Base-by-base conservation (phyloP, 1,139 yeast genomes). In the Saccharomyces pastorianus region DNA sequence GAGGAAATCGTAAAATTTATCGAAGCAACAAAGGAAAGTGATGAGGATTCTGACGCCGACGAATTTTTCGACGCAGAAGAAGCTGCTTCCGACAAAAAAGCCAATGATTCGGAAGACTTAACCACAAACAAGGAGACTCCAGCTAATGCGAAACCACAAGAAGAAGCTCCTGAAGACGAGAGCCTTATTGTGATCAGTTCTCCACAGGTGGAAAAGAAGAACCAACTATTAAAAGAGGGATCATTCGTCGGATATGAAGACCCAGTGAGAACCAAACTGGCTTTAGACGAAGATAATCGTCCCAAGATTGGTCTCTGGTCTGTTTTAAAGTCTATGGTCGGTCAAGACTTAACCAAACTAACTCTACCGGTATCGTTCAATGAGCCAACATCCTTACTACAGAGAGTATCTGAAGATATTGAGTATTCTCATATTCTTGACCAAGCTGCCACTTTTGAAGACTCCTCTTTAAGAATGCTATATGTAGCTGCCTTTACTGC, bases 271-370 rank as follows among this genome's bases (percentile, higher is more conserved):
- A 74, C 76, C 25, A 81, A 79, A 56, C 75, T 93, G 52, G 75
- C 79, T 3, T 74, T 90, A 70, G 88, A 84, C 61, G 88, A 83
- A 60, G 99, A 93, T 68, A 84, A 90, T 62, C 81, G 99, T 65
- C 99, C 99, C 23, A 82, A 82, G 63, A 83, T 93, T 53, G 88
- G 96, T 41, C 76, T 93, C 58, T 93, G 99, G 99, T 93, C 96
- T 53, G 93, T 91, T 54, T 77, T 93, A 67, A 91, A 90, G 69
- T 88, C 96, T 1, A 82, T 95, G 85, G 88, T 93, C 67, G 99
- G 99, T 61, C 93, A 91, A 68, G 99, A 93, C 71, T 89, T 95
- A 96, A 91, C 99, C 6, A 83, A 82, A 69, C 91, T 93, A 91
- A 83, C 99, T 0, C 78, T 93, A 48, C 99, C 99, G 0, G 99